Conservation (phyloP, 2,329 filamentous ascomycete species). For the Ophidiomyces ophidiicola region DNA sequence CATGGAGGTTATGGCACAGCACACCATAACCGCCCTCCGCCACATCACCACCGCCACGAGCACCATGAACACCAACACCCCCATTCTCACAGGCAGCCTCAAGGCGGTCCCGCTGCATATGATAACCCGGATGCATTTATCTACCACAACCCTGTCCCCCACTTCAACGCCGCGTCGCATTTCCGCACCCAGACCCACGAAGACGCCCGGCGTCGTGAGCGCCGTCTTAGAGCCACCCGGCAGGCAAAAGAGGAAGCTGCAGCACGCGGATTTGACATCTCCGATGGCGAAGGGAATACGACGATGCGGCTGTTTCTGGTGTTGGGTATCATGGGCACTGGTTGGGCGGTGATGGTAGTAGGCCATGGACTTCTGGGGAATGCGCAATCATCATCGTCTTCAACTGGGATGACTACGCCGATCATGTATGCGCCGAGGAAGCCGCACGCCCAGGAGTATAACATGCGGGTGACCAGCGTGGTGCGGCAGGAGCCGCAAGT, state of each 20-base stretch:
- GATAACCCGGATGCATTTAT: slow-evolving; percentile 31
- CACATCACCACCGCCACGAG: slow-evolving; percentile 42
- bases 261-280: slow-evolving; percentile 35
- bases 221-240: slow-evolving; percentile 29
- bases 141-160: slow-evolving; percentile 46
- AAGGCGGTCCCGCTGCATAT: slow-evolving; percentile 11
- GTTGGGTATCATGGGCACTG: slow-evolving; percentile 28
- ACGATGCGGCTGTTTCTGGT: slow-evolving; percentile 29
- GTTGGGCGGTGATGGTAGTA: not conserved
- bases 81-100: not conserved
- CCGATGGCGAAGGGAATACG: slow-evolving; percentile 30
- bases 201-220: slow-evolving; percentile 40
- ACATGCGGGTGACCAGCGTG: not conserved
- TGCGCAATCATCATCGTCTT: not conserved
- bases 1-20: slow-evolving; percentile 60
- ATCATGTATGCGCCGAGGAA: not conserved
- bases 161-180: slow-evolving; percentile 68
- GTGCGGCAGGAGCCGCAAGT: not conserved
- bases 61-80: slow-evolving; percentile 21
- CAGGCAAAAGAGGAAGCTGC: slow-evolving; percentile 22
- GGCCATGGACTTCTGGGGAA: not conserved
- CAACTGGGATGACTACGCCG: not conserved
- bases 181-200: slow-evolving; percentile 58
- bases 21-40: slow-evolving; percentile 8
- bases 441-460: not conserved